These are phyloP conservation scores for Cladorrhinum sp. DNA, from an alignment of 2,329 filamentous ascomycete species.

Conservation along the genomic window DNA sequence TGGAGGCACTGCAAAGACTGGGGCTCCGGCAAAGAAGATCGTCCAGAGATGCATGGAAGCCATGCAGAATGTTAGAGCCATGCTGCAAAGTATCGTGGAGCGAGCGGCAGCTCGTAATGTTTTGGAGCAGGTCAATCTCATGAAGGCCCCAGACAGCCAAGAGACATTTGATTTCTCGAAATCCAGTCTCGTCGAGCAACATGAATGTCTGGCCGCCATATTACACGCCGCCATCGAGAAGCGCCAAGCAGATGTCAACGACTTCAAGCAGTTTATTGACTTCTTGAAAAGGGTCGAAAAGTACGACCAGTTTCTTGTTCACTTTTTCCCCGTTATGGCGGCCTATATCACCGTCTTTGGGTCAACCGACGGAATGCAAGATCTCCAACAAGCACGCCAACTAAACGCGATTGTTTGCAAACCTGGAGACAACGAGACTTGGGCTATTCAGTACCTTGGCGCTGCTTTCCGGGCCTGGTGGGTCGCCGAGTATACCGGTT, in stretches of 20 bases:
- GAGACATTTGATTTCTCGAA: slow-evolving; percentile 81
- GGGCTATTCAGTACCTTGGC: slow-evolving; percentile 72
- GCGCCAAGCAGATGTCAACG: slow-evolving; percentile 64
- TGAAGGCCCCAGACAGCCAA: slow-evolving; percentile 57
- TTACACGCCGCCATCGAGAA: slow-evolving; percentile 75
- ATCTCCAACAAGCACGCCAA: slow-evolving; percentile 65
- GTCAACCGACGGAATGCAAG: slow-evolving; percentile 68
- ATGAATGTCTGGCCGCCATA: slow-evolving; percentile 83
- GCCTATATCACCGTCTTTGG: slow-evolving; percentile 75
- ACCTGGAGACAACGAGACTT: slow-evolving; percentile 63
- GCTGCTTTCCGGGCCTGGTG: slow-evolving; percentile 80
- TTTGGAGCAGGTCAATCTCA: slow-evolving; percentile 61
- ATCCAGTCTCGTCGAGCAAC: slow-evolving; percentile 78
- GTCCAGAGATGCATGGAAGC: slow-evolving; percentile 71
- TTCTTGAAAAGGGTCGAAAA: slow-evolving; percentile 68
- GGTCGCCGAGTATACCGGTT: slow-evolving; percentile 89
- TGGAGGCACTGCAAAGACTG: slow-evolving; percentile 42
- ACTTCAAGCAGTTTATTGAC: slow-evolving; percentile 71
- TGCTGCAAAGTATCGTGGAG: slow-evolving; percentile 73
- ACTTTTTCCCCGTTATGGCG: slow-evolving; percentile 78
- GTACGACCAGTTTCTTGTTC: slow-evolving; percentile 71
- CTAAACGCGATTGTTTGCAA: slow-evolving; percentile 68
- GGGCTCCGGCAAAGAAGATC: slow-evolving; percentile 54
- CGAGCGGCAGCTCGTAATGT: slow-evolving; percentile 72
- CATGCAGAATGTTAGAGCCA: slow-evolving; percentile 73